Base-by-base conservation (phyloP, 768 basidiomycete species). In the Russula vinacea region DNA sequence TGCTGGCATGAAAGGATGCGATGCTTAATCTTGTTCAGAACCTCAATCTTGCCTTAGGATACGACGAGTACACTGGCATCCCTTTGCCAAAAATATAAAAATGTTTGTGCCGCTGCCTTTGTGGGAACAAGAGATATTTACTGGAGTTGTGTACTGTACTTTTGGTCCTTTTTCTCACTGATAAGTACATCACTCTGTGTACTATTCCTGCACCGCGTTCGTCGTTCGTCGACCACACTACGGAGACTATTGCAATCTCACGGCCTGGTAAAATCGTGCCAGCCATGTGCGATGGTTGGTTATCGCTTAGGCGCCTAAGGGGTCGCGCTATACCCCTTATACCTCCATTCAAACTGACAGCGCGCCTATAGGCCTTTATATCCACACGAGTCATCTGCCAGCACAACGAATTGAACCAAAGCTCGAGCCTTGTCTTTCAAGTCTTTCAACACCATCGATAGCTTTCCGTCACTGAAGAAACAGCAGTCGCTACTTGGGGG, bases 31-130 rank as follows among this genome's bases (percentile, higher is more conserved):
- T n/a, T 26, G 19, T 56, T 26, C 64, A 94, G 89, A 97, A 97
- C 74, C 76, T 97, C 72, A 97, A 96, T 77, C 80, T 96, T 57
- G 87, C 91, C 3, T 81, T 97, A 39, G 94, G 94, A 9, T 90
- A 88, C 67, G 89, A 92, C 60, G 93, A 95, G 71, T 87, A 84
- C 68, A 84, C 84, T 5, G 93, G 93, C 2, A 92, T 95, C 64
- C 86, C 88, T 5, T 58, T 65, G 40, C 53, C 63, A 39, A 29
- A 58, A 33, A n/a, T 22, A 57, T 42, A 32, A 32, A 11, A 45
- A 29, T 47, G 45, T 29, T 5, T 29, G 5, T 29, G 29, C 29
- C 29, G 29, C 29, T 35, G 35, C 13, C 24, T 29, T 29, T 24
- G 24, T 49, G 24, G 24, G 24, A 49, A 49, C 24, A 13, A 24